A percentile compares a stretch with the other conserved stretches of the same genome.
Conservation (phyloP, 129 eudicot species). For the Escallonia herrerae region DNA sequence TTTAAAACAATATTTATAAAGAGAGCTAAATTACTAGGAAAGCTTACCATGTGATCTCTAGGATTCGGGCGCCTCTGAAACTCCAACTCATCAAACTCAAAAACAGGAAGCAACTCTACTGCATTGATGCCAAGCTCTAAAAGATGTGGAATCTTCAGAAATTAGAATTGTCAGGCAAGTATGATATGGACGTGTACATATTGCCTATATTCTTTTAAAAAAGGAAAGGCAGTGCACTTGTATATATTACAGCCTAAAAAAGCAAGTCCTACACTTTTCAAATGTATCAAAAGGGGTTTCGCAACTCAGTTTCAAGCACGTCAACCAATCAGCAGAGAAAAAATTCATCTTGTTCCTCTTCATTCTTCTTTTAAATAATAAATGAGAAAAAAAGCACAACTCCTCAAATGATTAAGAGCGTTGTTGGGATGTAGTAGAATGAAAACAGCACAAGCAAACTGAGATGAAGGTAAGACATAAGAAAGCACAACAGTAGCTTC, state of each 20-base stretch:
- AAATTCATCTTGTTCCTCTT: too few relatives aligned
- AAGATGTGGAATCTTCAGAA: conserved; percentile 83
- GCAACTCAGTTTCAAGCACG: not conserved
- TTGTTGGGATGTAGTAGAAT: too few relatives aligned
- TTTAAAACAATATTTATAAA: not conserved
- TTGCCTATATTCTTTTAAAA: not conserved
- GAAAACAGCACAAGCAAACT: not conserved
- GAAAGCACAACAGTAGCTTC: not conserved
- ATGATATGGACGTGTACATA: conserved; percentile 1
- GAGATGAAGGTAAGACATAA: not conserved
- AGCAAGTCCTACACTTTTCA: too few relatives aligned
- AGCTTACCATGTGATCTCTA: conserved; percentile 89
- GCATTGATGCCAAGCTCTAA: conserved; percentile 96
- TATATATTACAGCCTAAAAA: not conserved
- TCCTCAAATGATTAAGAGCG: too few relatives aligned
- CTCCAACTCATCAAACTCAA: conserved; percentile 98
- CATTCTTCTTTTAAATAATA: too few relatives aligned
- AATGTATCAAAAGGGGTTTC: not conserved
- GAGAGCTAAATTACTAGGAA: not conserved
- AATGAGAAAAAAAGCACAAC: too few relatives aligned
- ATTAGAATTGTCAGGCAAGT: conserved; percentile 12
- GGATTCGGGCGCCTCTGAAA: conserved; percentile 88
- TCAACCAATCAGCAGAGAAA: not conserved
- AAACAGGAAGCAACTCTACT: conserved; percentile 87
- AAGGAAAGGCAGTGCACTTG: not conserved